Evolutionary conservation across 352 stramenopile genomes (phyloP), one percentile per base, ranked within the genome.

Genomic region (Globisporangium alternatum): DNA sequence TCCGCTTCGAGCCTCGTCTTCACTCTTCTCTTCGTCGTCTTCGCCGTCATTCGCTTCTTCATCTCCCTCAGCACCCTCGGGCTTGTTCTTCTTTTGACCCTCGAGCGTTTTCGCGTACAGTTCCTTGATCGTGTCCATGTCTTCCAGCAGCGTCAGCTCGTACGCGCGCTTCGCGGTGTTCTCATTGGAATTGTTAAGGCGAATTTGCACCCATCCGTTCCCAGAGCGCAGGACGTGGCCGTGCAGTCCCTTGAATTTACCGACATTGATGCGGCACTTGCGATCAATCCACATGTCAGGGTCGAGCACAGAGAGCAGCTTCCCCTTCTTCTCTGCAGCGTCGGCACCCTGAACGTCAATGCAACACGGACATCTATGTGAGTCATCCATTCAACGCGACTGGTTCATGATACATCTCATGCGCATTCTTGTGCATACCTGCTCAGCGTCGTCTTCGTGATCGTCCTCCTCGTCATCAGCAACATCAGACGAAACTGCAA

Each of bases 201-300:
- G 80, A 19, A 96, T 66, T 57, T 96, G 88, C 28, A 96, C 88
- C 88, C 88, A 96, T n/a, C 88, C 88, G 62, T 96, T 96, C 21
- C 88, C 88, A 5, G 88, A 96, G 13, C 84, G 84, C 9, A 95
- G 60, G 8, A 96, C 88, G 41, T 84, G 81, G 2, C 85, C 88
- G 57, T 85, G 75, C 22, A 81, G 66, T 1, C 86, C 86, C 45
- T 92, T 92, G 62, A 94, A 96, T 69, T 96, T 96, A 62, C 88
- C 88, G 0, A 96, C 88, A 55, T 96, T 96, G 58, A 96, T 93
- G 19, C 88, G 82, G 48, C 86, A 93, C 48, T 84, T 83, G 51
- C 88, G 88, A 49, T 91, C 85, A 30, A 96, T 93, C 88, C 88
- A 96, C 84, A 96, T 91, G 22, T 96, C 88, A 1, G 88, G 86